Percentiles rank a stretch among this genome's conserved stretches.
Evolutionary conservation across 1,284 basidiomycete species (phyloP).

Genomic region (Ganoderma lucidum): DNA sequence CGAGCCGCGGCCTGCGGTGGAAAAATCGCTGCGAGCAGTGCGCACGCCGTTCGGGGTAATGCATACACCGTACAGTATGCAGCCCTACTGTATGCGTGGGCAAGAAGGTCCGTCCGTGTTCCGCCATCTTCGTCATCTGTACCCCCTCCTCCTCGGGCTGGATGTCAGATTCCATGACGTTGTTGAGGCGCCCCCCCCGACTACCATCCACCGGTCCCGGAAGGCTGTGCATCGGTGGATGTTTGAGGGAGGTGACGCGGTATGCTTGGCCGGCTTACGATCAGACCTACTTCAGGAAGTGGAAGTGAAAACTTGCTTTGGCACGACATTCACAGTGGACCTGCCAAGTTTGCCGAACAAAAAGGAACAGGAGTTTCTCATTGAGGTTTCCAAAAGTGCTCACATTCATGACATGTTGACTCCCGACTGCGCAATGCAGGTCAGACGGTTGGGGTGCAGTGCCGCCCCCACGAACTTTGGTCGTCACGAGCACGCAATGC

Average conservation of each 20-base stretch:
- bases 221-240: conserved; percentile 21
- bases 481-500: background rate
- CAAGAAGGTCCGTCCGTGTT: conserved; percentile 15
- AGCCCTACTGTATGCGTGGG: background rate
- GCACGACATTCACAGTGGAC: background rate
- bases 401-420: background rate
- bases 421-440: background rate
- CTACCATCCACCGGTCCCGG: conserved; percentile 12
- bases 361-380: background rate
- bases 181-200: background rate
- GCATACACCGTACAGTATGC: background rate
- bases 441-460: background rate
- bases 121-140: background rate
- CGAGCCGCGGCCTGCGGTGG: background rate
- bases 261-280: background rate
- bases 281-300: background rate
- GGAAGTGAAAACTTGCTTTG: background rate
- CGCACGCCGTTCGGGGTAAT: background rate
- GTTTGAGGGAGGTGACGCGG: conserved; percentile 1
- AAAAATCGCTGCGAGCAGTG: conserved; percentile 1
- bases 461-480: background rate
- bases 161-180: background rate
- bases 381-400: background rate
- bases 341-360: conserved; percentile 1
- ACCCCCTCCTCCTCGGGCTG: background rate